phyloP scores from a whole-genome alignment of 108 stramenopile genomes.

The Cyclotella cryptica region DNA sequence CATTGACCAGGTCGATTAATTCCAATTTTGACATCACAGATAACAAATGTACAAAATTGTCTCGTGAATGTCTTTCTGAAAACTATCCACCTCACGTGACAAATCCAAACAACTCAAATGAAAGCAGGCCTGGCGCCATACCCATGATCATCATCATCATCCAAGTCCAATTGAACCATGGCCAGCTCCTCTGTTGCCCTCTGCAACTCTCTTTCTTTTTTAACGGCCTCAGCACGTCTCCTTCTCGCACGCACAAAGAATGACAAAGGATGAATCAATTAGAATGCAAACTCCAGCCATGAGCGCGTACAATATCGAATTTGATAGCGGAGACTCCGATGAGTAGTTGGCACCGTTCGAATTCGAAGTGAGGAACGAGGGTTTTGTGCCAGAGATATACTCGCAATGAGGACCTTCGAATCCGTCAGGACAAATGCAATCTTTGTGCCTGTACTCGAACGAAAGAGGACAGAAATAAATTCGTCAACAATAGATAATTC shows the following conservation, averaged over 20 bases:
- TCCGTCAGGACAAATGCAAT: constrained; percentile 38
- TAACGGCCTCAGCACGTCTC: constrained; percentile 21
- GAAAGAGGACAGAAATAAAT: background rate
- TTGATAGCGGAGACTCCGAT: background rate
- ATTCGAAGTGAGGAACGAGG: constrained; percentile 6
- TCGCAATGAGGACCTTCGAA: constrained; percentile 48
- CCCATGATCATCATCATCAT: background rate
- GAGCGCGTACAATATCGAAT: constrained; percentile 16
- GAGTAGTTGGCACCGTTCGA: background rate
- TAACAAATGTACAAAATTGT: too few relatives aligned
- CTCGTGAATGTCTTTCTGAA: background rate
- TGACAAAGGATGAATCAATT: constrained; percentile 27
- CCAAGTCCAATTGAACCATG: constrained; percentile 20
- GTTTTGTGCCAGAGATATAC: constrained; percentile 32
- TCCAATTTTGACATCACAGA: too few relatives aligned
- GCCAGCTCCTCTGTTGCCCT: constrained; percentile 43
- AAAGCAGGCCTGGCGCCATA: background rate
- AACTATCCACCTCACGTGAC: background rate
- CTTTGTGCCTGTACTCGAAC: constrained; percentile 18
- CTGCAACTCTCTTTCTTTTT: constrained; percentile 30
- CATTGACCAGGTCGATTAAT: too few relatives aligned
- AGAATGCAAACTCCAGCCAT: constrained; percentile 20
- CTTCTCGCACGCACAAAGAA: constrained; percentile 23
- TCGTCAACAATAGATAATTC: background rate
- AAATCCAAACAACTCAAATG: background rate